Conservation (phyloP, 495 filamentous ascomycete species). For the Aspergillus asperescens region DNA sequence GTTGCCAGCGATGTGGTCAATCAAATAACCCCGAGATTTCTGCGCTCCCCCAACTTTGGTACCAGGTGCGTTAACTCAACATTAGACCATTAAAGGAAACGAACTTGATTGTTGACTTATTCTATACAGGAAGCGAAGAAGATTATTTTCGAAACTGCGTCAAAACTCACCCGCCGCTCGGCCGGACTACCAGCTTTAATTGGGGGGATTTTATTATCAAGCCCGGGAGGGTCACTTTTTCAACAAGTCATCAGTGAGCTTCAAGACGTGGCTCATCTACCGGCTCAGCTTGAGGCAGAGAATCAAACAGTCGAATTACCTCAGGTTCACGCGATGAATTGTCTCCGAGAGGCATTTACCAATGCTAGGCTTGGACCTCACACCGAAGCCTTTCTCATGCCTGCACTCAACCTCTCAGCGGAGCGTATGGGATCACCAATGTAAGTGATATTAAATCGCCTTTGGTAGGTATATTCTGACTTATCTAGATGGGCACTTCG, state of each 20-base stretch:
- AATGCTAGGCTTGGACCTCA: conserved; percentile 60
- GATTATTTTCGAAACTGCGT: conserved; percentile 63
- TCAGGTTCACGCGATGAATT: conserved; percentile 93
- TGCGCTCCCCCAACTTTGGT: conserved; percentile 49
- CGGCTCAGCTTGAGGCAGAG: conserved; percentile 41
- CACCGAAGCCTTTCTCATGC: conserved; percentile 64
- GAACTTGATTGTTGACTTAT: neutral
- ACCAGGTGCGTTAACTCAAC: conserved; percentile 48
- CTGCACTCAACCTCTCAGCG: conserved; percentile 68
- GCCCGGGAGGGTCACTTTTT: conserved; percentile 41
- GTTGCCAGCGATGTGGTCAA: conserved; percentile 59
- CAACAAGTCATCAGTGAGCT: conserved; percentile 48
- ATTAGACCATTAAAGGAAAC: neutral
- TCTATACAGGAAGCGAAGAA: conserved; percentile 48
- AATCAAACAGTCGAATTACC: conserved; percentile 58
- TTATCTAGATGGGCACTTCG: conserved; percentile 75
- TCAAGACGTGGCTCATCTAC: conserved; percentile 50
- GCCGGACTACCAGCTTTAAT: conserved; percentile 86
- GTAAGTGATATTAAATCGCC: conserved; percentile 32
- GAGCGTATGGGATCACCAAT: conserved; percentile 59
- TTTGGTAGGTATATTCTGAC: conserved; percentile 14
- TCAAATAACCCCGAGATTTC: conserved; percentile 43
- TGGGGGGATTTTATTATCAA: conserved; percentile 59
- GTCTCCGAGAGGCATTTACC: conserved; percentile 79
- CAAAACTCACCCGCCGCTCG: conserved; percentile 80